Conservation (phyloP, 225 moss, liverwort and hornwort species). For the Asterella californica region DNA sequence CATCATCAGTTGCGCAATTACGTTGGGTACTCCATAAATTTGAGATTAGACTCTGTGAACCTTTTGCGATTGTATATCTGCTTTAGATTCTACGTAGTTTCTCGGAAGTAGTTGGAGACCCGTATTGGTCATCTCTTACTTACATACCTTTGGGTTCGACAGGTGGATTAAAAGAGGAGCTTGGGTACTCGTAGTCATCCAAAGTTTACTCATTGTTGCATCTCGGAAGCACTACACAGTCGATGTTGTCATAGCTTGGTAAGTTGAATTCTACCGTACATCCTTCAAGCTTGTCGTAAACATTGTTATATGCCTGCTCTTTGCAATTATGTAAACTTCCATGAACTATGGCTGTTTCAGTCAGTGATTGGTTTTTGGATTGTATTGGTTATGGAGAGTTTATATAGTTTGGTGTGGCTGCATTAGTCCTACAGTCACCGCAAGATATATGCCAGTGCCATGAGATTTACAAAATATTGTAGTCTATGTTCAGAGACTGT, state of each 20-base stretch:
- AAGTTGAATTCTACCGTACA: background rate
- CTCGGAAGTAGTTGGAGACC: too few species aligned
- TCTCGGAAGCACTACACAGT: conserved; percentile 97
- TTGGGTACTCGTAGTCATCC: conserved; percentile 58
- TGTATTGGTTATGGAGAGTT: background rate
- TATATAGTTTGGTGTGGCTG: background rate
- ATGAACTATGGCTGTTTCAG: background rate
- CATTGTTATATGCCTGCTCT: background rate
- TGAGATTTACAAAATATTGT: too few species aligned
- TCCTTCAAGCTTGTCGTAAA: background rate
- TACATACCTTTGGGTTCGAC: conserved; percentile 5
- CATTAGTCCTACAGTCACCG: background rate
- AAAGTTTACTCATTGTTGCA: conserved; percentile 86
- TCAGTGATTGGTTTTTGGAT: background rate
- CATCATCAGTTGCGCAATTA: too few species aligned
- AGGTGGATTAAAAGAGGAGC: conserved; percentile 77
- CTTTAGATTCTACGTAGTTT: too few species aligned
- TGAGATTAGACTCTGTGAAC: too few species aligned
- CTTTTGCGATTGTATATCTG: too few species aligned
- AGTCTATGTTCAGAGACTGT: too few species aligned
- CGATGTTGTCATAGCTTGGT: conserved; percentile 97
- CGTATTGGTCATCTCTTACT: background rate
- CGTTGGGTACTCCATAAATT: too few species aligned
- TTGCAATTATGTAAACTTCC: too few species aligned
- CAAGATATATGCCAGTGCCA: too few species aligned